phyloP scores from a whole-genome alignment of 176 grass and related monocot genomes.

The Aegilops sharonensis region DNA sequence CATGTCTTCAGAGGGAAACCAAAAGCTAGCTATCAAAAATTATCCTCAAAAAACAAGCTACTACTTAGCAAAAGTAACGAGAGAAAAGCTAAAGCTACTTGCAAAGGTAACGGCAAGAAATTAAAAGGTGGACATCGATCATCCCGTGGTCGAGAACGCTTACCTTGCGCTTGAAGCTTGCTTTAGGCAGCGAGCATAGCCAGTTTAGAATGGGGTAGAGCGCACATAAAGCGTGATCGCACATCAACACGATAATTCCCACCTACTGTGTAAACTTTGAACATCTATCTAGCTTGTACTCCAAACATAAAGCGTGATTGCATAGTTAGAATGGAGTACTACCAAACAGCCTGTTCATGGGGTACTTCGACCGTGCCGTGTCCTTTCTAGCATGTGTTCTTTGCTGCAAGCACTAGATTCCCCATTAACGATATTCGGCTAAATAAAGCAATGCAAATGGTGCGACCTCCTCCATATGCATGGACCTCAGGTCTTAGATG shows the following conservation, averaged over 20 bases:
- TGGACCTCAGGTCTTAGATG: too few species aligned
- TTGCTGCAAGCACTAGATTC: neutral
- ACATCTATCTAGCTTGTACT: neutral
- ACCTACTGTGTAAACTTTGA: neutral
- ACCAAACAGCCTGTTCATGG: neutral
- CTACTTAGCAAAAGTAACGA: neutral
- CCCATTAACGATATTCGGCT: neutral
- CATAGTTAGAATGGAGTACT: too few species aligned
- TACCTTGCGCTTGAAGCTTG: constrained; percentile 17
- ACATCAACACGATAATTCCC: neutral
- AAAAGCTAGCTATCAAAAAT: neutral
- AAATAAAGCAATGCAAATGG: neutral
- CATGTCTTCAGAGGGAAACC: neutral
- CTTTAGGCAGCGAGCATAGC: neutral
- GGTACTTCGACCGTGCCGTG: neutral
- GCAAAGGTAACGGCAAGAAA: neutral
- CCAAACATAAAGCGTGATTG: too few species aligned
- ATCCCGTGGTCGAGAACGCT: neutral
- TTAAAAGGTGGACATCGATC: neutral
- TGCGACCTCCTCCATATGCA: neutral
- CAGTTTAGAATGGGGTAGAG: neutral
- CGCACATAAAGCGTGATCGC: neutral
- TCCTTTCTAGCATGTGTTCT: neutral
- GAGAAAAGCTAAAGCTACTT: neutral
- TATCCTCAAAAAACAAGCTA: too few species aligned